Conservation (phyloP, 202 grass and related monocot species). For the Schoenoplectus triqueter region DNA sequence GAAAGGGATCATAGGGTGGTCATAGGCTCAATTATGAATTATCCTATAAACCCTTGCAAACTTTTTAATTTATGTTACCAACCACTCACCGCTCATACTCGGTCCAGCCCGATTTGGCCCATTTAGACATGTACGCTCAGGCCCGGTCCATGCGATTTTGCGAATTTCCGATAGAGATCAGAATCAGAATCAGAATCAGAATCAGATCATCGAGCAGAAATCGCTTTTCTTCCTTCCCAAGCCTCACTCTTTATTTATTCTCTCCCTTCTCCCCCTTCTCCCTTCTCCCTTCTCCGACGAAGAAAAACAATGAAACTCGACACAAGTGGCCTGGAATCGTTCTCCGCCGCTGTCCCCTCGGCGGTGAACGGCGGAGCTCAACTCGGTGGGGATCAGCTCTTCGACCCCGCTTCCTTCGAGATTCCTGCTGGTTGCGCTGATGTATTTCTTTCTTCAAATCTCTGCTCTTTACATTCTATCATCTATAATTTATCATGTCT, state of each 20-base stretch:
- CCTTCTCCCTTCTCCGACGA: background rate
- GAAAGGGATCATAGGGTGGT: no score
- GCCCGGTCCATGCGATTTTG: background rate
- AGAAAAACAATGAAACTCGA: constrained; percentile 47
- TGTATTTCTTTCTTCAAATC: background rate
- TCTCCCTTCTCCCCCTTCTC: background rate
- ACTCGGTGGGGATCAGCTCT: constrained; percentile 25
- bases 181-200: no score
- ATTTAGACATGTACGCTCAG: background rate
- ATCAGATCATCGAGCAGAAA: background rate
- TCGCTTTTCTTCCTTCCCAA: constrained; percentile 47
- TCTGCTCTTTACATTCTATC: background rate
- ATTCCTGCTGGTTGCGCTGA: constrained; percentile 40
- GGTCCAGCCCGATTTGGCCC: background rate
- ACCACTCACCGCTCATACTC: no score
- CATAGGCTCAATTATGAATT: no score
- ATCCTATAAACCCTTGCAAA: no score
- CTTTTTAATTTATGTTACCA: no score
- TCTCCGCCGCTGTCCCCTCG: constrained; percentile 29
- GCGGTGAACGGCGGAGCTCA: background rate
- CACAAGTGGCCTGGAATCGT: constrained; percentile 43
- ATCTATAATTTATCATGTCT: background rate
- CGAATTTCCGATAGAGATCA: no score
- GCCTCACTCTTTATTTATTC: constrained; percentile 12
- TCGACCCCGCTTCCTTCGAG: constrained; percentile 36